phyloP scores from a whole-genome alignment of 2,329 filamentous ascomycete genomes.

The Aspergillus ochraceus region DNA sequence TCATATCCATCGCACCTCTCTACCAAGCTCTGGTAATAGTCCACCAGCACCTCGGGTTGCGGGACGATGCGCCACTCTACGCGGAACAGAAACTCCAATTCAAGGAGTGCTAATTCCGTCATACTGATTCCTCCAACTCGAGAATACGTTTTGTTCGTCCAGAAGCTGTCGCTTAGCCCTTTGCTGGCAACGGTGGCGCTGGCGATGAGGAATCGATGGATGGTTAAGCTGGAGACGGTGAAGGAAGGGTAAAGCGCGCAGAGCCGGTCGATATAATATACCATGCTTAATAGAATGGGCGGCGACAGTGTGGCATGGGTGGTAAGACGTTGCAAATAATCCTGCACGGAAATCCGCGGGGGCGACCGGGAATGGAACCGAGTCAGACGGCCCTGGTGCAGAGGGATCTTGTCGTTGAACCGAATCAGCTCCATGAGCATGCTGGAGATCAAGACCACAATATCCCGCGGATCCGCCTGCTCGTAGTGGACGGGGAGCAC shows the following conservation, averaged over 20 bases:
- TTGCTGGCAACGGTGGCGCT: conserved; percentile 95
- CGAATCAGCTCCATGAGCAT: conserved; percentile 95
- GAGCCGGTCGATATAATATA: conserved; percentile 95
- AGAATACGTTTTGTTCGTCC: conserved; percentile 97
- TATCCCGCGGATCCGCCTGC: conserved; percentile 75
- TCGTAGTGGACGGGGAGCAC: conserved; percentile 71
- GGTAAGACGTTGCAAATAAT: conserved; percentile 89
- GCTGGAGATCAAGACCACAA: conserved; percentile 86
- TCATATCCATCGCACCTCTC: conserved; percentile 63
- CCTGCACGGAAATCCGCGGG: conserved; percentile 88
- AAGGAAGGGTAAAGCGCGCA: conserved; percentile 92
- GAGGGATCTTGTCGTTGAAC: conserved; percentile 84
- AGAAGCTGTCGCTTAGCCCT: conserved; percentile 93
- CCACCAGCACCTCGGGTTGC: conserved; percentile 86
- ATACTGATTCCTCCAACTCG: conserved; percentile 89
- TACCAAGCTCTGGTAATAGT: conserved; percentile 88
- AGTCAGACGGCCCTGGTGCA: conserved; percentile 82
- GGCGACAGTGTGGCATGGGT: conserved; percentile 92
- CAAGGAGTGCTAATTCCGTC: conserved; percentile 83
- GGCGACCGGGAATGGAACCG: conserved; percentile 90
- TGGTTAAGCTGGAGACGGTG: conserved; percentile 92
- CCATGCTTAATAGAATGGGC: conserved; percentile 95
- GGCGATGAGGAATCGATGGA: conserved; percentile 95
- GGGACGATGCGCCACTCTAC: conserved; percentile 98
- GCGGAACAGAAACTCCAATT: conserved; percentile 87